phyloP scores from a whole-genome alignment of 768 basidiomycete genomes.

The Pisolithus sp. region DNA sequence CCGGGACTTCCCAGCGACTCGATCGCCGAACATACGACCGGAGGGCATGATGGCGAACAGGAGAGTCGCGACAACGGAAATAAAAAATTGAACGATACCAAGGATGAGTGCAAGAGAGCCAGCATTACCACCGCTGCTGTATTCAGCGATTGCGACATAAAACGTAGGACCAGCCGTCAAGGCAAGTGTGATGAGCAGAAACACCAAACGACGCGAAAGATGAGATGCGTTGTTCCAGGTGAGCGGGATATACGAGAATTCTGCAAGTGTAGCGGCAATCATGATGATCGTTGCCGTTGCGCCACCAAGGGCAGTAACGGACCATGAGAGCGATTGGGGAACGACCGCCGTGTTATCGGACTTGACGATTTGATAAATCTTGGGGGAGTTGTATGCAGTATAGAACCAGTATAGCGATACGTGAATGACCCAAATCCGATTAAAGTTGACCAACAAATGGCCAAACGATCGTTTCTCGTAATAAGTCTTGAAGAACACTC shows the following conservation, averaged over 20 bases:
- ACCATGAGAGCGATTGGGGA: slow-evolving; percentile 82
- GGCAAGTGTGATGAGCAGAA: slow-evolving; percentile 84
- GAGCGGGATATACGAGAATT: slow-evolving; percentile 96
- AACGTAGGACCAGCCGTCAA: slow-evolving; percentile 91
- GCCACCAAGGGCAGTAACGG: slow-evolving; percentile 89
- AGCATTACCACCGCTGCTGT: slow-evolving; percentile 44
- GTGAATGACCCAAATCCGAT: slow-evolving; percentile 98
- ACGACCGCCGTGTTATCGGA: slow-evolving; percentile 38
- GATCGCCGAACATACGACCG: slow-evolving; percentile 97
- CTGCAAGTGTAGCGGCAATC: slow-evolving; percentile 88
- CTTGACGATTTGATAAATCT: slow-evolving; percentile 57
- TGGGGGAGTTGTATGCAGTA: slow-evolving; percentile 89
- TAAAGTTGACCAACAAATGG: slow-evolving; percentile 98
- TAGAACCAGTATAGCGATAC: slow-evolving; percentile 94
- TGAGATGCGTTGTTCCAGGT: slow-evolving; percentile 99
- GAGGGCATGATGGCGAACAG: slow-evolving; percentile 91
- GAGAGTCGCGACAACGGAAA: slow-evolving; percentile 79
- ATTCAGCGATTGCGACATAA: slow-evolving; percentile 86
- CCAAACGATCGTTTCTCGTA: slow-evolving; percentile 96
- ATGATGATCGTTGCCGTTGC: slow-evolving; percentile 95
- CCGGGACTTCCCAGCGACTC: slow-evolving; percentile 89
- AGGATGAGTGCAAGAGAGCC: slow-evolving; percentile 83
- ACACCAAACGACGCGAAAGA: slow-evolving; percentile 83
- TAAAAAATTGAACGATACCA: slow-evolving; percentile 94
- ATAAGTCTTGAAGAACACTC: slow-evolving; percentile 98